Evolutionary conservation across 495 filamentous ascomycete genomes (phyloP), one percentile per base, ranked within the genome.

Genomic region (Lophiostoma macrostomum): DNA sequence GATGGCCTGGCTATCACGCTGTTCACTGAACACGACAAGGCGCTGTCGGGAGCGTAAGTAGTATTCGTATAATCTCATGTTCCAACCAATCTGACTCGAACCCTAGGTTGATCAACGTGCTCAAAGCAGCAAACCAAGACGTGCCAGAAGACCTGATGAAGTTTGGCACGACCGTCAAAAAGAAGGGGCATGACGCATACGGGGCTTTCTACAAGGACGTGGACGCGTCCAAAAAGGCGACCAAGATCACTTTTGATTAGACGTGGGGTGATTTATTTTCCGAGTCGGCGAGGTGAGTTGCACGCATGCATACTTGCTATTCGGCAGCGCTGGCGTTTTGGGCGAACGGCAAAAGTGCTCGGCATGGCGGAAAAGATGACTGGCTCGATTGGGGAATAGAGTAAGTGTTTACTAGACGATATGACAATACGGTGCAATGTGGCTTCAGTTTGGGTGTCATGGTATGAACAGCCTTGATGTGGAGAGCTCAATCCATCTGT

Each of bases 111-210:
- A 85, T 96, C 68, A 96, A 96, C 65, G 89, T 98, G 40, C 76
- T 98, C 30, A 90, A 86, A 66, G 87, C 82, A 8, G 91, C 93
- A 4, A 86, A 87, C 41, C 93, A 97, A 64, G 76, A 82, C 4
- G 86, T 98, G 0, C 93, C 93, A 4, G 88, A 96, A 29, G 85
- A 83, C 11, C 71, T 97, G 29, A 68, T 96, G 55, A 95, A 93
- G 65, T 98, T 95, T 56, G 93, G 93, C 46, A 91, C 87, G n/a
- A 96, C 91, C 12, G 93, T 98, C 25, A 97, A 96, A 79, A 95
- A 94, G 78, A 97, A 96, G 87, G 81, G 80, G 34, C 91, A 98
- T 69, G 86, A 86, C 46, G 83, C 83, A 7, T 98, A 96, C 67
- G 93, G 93, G 36, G 87, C 88, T 0, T 96, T 96, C 64, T 94